Conservation (phyloP, 139 green algal genomes). For the Chlorella sp. region DNA sequence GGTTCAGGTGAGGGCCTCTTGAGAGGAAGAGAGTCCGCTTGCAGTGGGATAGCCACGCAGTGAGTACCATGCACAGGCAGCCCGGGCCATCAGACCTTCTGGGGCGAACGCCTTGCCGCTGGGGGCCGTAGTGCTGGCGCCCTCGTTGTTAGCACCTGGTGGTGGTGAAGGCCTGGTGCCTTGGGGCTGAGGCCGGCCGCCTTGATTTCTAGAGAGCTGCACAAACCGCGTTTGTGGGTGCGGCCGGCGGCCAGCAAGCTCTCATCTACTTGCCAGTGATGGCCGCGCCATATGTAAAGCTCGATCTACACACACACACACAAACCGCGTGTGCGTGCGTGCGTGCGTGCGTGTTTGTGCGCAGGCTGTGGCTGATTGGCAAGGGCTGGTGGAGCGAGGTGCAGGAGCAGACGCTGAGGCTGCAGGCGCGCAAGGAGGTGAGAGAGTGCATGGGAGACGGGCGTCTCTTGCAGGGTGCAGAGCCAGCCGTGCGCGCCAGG, state of each 20-base stretch:
- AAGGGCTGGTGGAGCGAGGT: conserved; percentile 66
- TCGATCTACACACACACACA: no score
- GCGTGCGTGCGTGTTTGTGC: no score
- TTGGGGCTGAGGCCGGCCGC: neutral
- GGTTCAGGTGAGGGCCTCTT: conserved; percentile 53
- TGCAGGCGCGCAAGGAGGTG: conserved; percentile 38
- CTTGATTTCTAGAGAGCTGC: no score
- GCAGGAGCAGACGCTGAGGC: conserved; percentile 42
- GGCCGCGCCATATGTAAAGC: no score
- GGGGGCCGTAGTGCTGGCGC: neutral
- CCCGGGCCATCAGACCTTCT: neutral
- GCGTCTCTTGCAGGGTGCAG: neutral
- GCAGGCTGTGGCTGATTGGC: conserved; percentile 43
- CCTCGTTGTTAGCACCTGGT: neutral
- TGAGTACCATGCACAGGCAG: neutral
- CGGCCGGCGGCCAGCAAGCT: no score
- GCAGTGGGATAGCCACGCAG: no score
- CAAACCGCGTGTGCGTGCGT: no score
- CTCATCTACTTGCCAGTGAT: no score
- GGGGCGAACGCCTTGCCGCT: neutral
- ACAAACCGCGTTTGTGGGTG: no score
- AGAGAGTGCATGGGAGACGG: neutral
- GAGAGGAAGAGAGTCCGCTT: no score
- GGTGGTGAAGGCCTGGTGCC: neutral
- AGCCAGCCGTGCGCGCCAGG: no score